Percentiles rank a stretch among this genome's conserved stretches.
phyloP scores from a whole-genome alignment of 2,329 filamentous ascomycete genomes.

The Pleurostoma richardsiae region DNA sequence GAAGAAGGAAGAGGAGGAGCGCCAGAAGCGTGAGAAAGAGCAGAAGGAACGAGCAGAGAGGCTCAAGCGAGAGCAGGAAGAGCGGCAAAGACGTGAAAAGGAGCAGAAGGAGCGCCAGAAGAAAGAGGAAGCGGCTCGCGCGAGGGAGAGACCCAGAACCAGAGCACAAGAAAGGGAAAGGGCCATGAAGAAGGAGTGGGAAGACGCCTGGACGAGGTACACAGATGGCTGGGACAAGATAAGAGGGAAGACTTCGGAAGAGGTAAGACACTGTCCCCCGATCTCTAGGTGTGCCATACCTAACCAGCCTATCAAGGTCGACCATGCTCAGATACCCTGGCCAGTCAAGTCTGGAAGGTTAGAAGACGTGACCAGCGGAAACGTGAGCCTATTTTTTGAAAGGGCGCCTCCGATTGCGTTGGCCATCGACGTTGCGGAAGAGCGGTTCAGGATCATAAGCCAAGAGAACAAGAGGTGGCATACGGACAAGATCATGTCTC shows the following conservation, averaged over 20 bases:
- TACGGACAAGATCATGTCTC: slow-evolving; percentile 11
- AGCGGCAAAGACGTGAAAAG: slow-evolving; percentile 1
- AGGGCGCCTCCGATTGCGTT: slow-evolving; percentile 2
- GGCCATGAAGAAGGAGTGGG: not conserved
- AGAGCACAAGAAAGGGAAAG: not conserved
- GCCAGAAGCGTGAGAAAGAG: slow-evolving; percentile 3
- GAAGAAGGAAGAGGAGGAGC: not conserved
- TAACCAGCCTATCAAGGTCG: not conserved
- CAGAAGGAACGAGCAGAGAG: not conserved
- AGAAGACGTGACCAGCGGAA: slow-evolving; percentile 9
- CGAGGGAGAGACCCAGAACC: not conserved
- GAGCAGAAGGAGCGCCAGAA: slow-evolving; percentile 1
- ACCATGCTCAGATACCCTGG: slow-evolving; percentile 8
- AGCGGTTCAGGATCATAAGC: slow-evolving; percentile 9
- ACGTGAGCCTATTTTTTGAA: slow-evolving; percentile 10
- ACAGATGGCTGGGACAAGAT: not conserved
- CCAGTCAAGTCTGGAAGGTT: slow-evolving; percentile 11
- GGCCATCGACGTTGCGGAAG: slow-evolving; percentile 5
- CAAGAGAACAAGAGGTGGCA: slow-evolving; percentile 11
- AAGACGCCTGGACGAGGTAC: not conserved
- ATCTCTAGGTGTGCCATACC: no score
- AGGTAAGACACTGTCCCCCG: not conserved
- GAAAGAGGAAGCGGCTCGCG: slow-evolving; percentile 1
- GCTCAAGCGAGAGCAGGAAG: not conserved
- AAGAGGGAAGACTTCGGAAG: not conserved